phyloP scores from a whole-genome alignment of 192 early-diverging fungal species.

The Chytriomyces confervae region DNA sequence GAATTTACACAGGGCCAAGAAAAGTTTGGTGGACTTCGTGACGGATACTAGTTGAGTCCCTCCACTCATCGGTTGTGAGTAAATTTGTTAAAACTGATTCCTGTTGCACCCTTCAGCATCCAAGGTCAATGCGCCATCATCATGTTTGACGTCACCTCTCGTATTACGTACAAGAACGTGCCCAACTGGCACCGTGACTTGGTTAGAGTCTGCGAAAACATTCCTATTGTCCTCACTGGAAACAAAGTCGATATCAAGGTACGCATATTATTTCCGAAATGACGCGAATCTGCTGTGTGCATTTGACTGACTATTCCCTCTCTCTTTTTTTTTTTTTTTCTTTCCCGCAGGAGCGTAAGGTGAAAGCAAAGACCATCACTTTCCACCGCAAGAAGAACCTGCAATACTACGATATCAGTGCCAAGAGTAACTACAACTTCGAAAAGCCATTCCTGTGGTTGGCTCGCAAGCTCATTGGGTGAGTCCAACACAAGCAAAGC shows the following conservation, averaged over 20 bases:
- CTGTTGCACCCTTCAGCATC: slow-evolving; percentile 62
- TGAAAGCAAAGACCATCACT: slow-evolving; percentile 99
- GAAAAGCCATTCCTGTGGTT: slow-evolving; percentile 99
- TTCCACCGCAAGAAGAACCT: slow-evolving; percentile 99
- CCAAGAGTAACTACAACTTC: slow-evolving; percentile 99
- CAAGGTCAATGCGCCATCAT: slow-evolving; percentile 99
- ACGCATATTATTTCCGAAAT: slow-evolving; percentile 1
- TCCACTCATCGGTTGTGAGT: background rate
- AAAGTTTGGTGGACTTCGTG: slow-evolving; percentile 99
- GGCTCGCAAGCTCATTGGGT: slow-evolving; percentile 92
- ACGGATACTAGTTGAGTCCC: slow-evolving; percentile 90
- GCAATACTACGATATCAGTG: slow-evolving; percentile 99
- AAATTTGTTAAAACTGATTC: background rate
- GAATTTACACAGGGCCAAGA: slow-evolving; percentile 77
- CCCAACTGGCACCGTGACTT: slow-evolving; percentile 99
- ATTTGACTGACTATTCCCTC: background rate
- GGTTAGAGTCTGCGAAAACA: slow-evolving; percentile 99
- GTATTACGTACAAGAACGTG: slow-evolving; percentile 99
- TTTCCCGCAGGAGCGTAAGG: slow-evolving; percentile 85
- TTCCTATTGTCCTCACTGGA: slow-evolving; percentile 99
- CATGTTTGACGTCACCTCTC: slow-evolving; percentile 99
- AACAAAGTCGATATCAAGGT: slow-evolving; percentile 99
- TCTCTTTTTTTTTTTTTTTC: background rate
- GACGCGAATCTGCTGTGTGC: background rate
- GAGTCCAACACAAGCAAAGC: slow-evolving; percentile 18